These are phyloP conservation scores for Nissolia schottii DNA, from an alignment of 306 rosid genomes.

Conservation along the genomic window DNA sequence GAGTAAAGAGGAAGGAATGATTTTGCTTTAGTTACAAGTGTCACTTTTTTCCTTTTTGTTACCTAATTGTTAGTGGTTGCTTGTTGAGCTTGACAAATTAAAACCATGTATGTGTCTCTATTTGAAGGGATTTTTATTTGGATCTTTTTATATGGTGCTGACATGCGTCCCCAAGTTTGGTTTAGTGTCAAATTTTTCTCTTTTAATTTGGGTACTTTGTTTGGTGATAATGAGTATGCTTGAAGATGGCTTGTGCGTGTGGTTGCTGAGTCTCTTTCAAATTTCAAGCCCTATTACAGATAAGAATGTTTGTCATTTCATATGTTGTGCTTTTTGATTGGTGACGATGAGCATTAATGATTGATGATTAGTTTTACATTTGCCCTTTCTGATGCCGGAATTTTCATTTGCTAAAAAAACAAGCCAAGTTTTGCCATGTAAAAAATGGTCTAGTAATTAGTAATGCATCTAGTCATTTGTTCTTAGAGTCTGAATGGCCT, in stretches of 20 bases:
- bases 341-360: slow-evolving; percentile 16
- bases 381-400: background rate
- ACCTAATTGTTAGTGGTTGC: slow-evolving; percentile 42
- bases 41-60: slow-evolving; percentile 23
- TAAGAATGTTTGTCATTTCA: background rate
- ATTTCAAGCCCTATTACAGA: slow-evolving; percentile 22
- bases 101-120: background rate
- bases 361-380: background rate
- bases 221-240: slow-evolving; percentile 52
- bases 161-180: slow-evolving; percentile 29
- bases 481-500: too few species aligned
- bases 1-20: slow-evolving; percentile 62
- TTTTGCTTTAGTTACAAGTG: slow-evolving; percentile 73
- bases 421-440: background rate
- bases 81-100: slow-evolving; percentile 7
- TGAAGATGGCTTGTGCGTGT: slow-evolving; percentile 42
- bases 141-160: slow-evolving; percentile 34
- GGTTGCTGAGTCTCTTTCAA: slow-evolving; percentile 47
- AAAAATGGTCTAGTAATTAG: background rate
- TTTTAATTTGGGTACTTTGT: slow-evolving; percentile 21
- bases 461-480: background rate
- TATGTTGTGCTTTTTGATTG: background rate
- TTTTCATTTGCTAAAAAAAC: background rate
- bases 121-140: slow-evolving; percentile 1
- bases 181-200: background rate